Evolutionary conservation across 306 rosid species (phyloP), one percentile per base, ranked within the genome.

Genomic region (Quercus wislizeni): DNA sequence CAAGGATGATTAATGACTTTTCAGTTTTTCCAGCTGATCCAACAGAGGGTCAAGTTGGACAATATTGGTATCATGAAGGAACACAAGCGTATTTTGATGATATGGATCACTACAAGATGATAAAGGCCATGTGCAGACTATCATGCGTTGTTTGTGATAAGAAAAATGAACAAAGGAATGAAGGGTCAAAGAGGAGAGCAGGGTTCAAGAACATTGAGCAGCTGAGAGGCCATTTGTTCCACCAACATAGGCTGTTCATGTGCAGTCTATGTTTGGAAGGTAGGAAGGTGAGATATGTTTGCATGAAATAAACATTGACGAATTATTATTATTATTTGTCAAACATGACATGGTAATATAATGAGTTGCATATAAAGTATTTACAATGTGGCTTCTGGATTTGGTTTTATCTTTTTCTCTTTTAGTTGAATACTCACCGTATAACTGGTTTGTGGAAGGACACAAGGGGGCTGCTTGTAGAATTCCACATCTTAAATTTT

Each of bases 121-220:
- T 89, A 77, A 89, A 85, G 79, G 90, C 88, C 20, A 86, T 84
- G 90, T 89, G 92, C 76, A 84, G 83, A 86, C 87, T 89, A 10
- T 55, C 76, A 73, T 73, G 76, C 18, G 20, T 33, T 55, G 65
- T 73, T 20, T 73, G 76, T 73, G 76, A 73, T 54, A 55, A 55
- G 64, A 54, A 55, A 31, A 55, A 55, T 8, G 51, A 11, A 28
- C 65, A 31, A 57, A 31, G 23, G 19, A 73, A 25, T 28, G 25
- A 73, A 55, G 76, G 76, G 15, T 54, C 76, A 73, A 20, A 28
- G 65, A 55, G 65, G 8, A 55, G 62, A 55, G 65, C 54, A 2
- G 64, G 55, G 64, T 73, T 73, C 64, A 73, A 31, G 76, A 73
- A 55, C 64, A 31, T 73, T 55, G 65, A 73, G 65, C 76, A 73